phyloP scores from a whole-genome alignment of 139 green algal genomes.

The Chlamydomonas asymmetrica region DNA sequence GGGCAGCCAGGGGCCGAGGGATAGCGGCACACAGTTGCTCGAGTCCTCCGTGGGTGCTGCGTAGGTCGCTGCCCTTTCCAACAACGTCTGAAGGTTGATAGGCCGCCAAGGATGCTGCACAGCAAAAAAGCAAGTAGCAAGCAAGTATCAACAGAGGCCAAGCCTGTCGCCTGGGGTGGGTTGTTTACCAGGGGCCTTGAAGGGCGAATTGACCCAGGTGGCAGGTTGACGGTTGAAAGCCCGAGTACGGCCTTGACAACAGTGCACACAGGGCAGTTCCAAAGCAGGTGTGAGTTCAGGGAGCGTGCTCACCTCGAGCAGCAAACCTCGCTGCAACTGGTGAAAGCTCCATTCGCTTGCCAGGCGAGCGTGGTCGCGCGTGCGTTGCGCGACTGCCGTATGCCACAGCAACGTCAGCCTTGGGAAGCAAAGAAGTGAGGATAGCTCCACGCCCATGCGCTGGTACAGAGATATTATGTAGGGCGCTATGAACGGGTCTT shows the following conservation, averaged over 20 bases:
- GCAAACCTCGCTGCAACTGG: conserved; percentile 24
- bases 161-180: not conserved
- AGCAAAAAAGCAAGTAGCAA: not conserved
- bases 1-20: not conserved
- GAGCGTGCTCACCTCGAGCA: conserved; percentile 12
- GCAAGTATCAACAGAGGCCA: no score
- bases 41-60: not conserved
- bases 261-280: not conserved
- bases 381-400: not conserved
- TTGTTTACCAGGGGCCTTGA: not conserved
- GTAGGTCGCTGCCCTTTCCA: conserved; percentile 5
- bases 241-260: not conserved
- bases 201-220: not conserved
- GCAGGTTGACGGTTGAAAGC: not conserved
- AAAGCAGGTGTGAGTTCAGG: not conserved
- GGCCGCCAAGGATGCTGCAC: conserved; percentile 11
- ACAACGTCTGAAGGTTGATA: conserved; percentile 2
- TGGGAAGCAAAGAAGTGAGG: conserved; percentile 9
- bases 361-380: not conserved
- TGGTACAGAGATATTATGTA: conserved; percentile 20
- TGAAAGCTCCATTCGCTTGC: conserved; percentile 12
- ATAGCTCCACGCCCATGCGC: conserved; percentile 17
- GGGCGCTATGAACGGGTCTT: conserved; percentile 25
- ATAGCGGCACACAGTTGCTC: not conserved
- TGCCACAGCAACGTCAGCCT: conserved; percentile 14